Evolutionary conservation across 495 filamentous ascomycete genomes (phyloP).

Genomic region (Astrothelium macrocarpum): DNA sequence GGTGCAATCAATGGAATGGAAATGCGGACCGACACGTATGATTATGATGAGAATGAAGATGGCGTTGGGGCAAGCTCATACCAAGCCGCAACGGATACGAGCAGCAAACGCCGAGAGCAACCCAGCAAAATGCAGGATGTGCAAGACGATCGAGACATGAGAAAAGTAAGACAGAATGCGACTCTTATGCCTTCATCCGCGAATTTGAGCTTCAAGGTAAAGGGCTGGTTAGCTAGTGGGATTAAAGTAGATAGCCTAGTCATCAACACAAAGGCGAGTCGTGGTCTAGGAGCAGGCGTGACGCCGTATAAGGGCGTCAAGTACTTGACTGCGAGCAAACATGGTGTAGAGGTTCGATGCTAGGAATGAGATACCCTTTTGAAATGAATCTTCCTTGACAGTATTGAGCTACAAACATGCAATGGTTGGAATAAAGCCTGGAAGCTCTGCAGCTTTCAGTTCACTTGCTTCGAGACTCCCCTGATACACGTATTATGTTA

Average conservation of each 20-base stretch:
- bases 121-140: constrained; percentile 29
- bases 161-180: constrained; percentile 57
- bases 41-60: constrained; percentile 51
- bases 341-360: constrained; percentile 73
- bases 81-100: constrained; percentile 28
- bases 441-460: too few relatives aligned
- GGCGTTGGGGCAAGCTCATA: constrained; percentile 33
- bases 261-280: constrained; percentile 75
- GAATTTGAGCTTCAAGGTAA: constrained; percentile 78
- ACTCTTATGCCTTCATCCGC: constrained; percentile 86
- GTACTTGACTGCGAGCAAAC: constrained; percentile 81
- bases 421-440: not conserved
- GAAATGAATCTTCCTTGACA: not conserved
- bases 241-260: constrained; percentile 84
- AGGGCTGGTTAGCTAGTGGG: constrained; percentile 91
- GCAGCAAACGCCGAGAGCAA: constrained; percentile 15
- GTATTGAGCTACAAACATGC: not conserved
- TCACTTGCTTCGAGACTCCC: too few relatives aligned
- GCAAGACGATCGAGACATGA: constrained; percentile 28
- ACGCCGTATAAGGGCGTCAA: constrained; percentile 98
- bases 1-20: constrained; percentile 34
- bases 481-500: too few relatives aligned
- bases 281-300: constrained; percentile 75
- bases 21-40: constrained; percentile 41
- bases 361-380: constrained; percentile 23